Conservation (phyloP, 208 protist genomes). For the Acanthamoeba lenticulata region DNA sequence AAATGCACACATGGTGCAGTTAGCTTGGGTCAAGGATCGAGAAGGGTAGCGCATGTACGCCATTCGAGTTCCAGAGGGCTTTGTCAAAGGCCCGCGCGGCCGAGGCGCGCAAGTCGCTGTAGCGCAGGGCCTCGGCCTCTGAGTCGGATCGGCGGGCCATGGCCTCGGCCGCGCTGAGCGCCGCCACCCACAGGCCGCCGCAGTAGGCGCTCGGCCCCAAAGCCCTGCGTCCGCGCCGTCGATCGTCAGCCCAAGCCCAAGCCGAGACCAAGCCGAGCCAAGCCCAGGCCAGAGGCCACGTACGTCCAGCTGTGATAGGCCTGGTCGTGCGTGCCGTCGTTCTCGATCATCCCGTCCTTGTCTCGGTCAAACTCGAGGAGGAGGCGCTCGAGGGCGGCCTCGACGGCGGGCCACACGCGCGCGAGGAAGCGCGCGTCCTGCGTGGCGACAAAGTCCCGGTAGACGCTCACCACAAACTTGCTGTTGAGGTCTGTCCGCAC, state of each 20-base stretch:
- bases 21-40: not conserved
- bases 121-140: constrained; percentile 57
- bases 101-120: constrained; percentile 45
- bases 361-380: constrained; percentile 71
- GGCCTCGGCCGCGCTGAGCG: constrained; percentile 36
- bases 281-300: not conserved
- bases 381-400: constrained; percentile 49
- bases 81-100: constrained; percentile 58
- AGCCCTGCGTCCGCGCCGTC: not conserved
- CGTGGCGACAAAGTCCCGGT: constrained; percentile 82
- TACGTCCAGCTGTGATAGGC: constrained; percentile 86
- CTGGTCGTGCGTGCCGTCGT: constrained; percentile 84
- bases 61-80: constrained; percentile 18
- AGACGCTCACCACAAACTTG: constrained; percentile 87
- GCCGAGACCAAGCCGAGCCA: not conserved
- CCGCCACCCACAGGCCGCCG: constrained; percentile 85
- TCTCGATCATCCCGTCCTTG: constrained; percentile 85
- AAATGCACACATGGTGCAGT: not conserved
- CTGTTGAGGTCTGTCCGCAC: constrained; percentile 77
- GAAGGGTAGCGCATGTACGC: not conserved
- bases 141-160: not conserved
- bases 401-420: constrained; percentile 69
- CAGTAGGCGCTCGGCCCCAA: constrained; percentile 80
- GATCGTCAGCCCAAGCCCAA: not conserved
- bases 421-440: constrained; percentile 79